Conservation (phyloP, 176 grass and related monocot species). For the Themeda triandra region DNA sequence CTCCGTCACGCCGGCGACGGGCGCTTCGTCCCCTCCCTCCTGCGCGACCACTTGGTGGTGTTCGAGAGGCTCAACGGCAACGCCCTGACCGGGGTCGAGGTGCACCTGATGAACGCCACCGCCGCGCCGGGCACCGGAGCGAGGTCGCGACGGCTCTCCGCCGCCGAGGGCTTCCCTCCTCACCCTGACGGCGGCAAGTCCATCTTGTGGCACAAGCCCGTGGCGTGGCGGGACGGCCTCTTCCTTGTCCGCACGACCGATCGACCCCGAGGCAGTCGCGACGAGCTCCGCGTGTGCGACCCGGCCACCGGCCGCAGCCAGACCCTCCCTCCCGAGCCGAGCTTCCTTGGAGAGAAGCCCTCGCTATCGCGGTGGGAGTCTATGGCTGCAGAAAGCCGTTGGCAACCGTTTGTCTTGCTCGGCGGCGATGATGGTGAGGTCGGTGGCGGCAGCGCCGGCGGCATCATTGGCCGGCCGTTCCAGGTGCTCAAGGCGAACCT, state of each 20-base stretch:
- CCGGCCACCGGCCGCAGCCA: slow-evolving; percentile 2
- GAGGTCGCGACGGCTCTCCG: not conserved
- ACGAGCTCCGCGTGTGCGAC: not conserved
- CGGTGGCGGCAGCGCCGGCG: not conserved
- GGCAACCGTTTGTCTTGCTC: not conserved
- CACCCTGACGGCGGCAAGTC: not conserved
- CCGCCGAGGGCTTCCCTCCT: not conserved
- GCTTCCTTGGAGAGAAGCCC: not conserved
- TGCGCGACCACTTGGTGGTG: not conserved
- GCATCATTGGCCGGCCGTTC: not conserved
- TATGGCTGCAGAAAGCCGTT: too few species aligned
- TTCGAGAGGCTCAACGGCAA: not conserved
- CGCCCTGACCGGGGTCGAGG: not conserved
- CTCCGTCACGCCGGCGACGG: not conserved
- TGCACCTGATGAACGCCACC: not conserved
- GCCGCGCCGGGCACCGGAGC: not conserved
- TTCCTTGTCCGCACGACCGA: not conserved
- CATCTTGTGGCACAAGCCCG: not conserved
- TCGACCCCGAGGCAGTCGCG: too few species aligned
- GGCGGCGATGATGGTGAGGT: too few species aligned
- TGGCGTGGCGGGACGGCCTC: not conserved
- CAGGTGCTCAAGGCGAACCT: not conserved
- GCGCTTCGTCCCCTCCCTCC: not conserved
- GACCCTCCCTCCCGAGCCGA: not conserved
- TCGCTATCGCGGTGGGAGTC: too few species aligned